Conservation (phyloP, 2,329 filamentous ascomycete species). For the Botrytis elliptica region DNA sequence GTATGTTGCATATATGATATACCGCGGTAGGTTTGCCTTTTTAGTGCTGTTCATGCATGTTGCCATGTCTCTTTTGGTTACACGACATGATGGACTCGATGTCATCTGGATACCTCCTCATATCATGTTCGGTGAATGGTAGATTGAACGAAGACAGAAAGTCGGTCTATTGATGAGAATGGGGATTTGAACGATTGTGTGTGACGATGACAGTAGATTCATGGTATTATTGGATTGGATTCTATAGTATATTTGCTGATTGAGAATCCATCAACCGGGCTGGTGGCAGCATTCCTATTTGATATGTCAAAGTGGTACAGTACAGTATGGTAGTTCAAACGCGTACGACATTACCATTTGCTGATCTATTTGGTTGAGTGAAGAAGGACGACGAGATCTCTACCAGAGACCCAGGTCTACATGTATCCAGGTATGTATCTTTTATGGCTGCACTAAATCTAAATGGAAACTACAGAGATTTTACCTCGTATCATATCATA, state of each 20-base stretch:
- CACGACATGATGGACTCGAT: conserved; percentile 13
- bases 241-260: not conserved
- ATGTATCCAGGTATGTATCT: not conserved
- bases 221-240: not conserved
- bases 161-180: not conserved
- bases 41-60: conserved; percentile 4
- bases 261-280: not conserved
- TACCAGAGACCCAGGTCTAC: not conserved
- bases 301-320: not conserved
- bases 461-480: not conserved
- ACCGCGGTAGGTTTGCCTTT: not conserved
- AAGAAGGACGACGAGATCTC: not conserved
- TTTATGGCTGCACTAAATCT: not conserved
- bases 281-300: conserved; percentile 6
- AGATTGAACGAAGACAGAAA: not conserved
- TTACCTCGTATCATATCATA: not conserved
- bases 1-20: not conserved
- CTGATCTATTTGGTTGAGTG: not conserved
- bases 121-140: not conserved
- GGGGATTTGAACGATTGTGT: not conserved
- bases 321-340: too few relatives aligned
- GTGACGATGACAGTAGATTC: not conserved
- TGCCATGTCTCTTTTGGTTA: not conserved
- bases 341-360: not conserved
- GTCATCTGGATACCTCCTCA: not conserved